Evolutionary conservation across 1,284 basidiomycete species (phyloP).

Genomic region (Volvariella surrecta): DNA sequence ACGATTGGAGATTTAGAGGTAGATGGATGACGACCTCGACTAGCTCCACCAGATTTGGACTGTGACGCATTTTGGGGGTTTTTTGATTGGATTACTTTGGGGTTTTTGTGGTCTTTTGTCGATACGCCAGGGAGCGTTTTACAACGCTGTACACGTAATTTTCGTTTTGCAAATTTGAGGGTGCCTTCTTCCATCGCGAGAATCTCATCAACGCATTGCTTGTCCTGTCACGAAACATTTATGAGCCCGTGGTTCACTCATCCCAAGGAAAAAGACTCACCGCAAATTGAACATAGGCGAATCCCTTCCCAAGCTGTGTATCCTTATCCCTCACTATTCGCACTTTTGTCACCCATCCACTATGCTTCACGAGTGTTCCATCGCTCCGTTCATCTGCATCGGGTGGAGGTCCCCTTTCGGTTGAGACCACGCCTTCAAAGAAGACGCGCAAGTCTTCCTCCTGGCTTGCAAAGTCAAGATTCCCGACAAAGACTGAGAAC

Average conservation of each 20-base stretch:
- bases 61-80: conserved; percentile 9
- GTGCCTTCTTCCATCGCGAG: conserved; percentile 66
- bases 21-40: conserved; percentile 2
- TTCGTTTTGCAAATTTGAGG: conserved; percentile 86
- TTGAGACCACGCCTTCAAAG: conserved; percentile 74
- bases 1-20: conserved; percentile 18
- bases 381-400: conserved; percentile 15
- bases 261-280: conserved; percentile 42
- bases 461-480: conserved; percentile 85
- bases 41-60: conserved; percentile 1
- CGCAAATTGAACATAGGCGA: conserved; percentile 87
- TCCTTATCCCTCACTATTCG: conserved; percentile 87
- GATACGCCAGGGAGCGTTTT: conserved; percentile 45
- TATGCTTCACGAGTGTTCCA: conserved; percentile 20
- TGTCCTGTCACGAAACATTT: conserved; percentile 56
- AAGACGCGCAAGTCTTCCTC: conserved; percentile 87
- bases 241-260: no score
- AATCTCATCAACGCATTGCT: conserved; percentile 84
- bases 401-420: conserved; percentile 61
- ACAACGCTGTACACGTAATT: conserved; percentile 80
- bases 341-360: conserved; percentile 76
- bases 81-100: conserved; percentile 13
- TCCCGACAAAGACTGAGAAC: conserved; percentile 84
- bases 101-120: conserved; percentile 7
- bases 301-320: conserved; percentile 96